Evolutionary conservation across 2,329 filamentous ascomycete genomes (phyloP).

Genomic region (Exophiala bonariae): DNA sequence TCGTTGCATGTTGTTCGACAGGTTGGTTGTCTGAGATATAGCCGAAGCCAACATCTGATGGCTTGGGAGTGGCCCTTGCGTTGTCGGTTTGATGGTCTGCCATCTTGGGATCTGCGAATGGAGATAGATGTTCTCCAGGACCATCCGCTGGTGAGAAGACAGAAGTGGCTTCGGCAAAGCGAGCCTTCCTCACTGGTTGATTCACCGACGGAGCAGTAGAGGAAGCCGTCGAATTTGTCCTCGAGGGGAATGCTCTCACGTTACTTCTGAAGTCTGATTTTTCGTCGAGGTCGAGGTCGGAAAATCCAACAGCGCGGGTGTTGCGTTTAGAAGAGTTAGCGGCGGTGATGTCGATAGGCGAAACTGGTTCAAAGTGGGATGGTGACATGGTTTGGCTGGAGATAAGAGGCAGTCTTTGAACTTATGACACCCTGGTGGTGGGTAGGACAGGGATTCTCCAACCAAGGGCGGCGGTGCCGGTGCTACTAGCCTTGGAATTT

Average conservation of each 20-base stretch:
- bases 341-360: conserved; percentile 40
- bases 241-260: conserved; percentile 22
- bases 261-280: conserved; percentile 22
- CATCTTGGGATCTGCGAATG: conserved; percentile 51
- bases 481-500: not conserved
- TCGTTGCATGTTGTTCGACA: conserved; percentile 55
- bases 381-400: conserved; percentile 28
- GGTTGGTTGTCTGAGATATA: conserved; percentile 68
- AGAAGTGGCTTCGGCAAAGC: conserved; percentile 66
- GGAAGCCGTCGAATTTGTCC: conserved; percentile 31
- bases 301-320: conserved; percentile 31
- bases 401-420: conserved; percentile 7
- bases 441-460: conserved; percentile 14
- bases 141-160: conserved; percentile 62
- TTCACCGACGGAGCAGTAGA: conserved; percentile 39
- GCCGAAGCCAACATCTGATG: conserved; percentile 88
- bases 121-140: conserved; percentile 45
- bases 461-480: not conserved
- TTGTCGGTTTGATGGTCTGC: conserved; percentile 50
- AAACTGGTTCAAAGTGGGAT: conserved; percentile 35
- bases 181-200: conserved; percentile 55
- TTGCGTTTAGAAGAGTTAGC: conserved; percentile 29
- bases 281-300: conserved; percentile 30
- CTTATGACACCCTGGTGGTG: conserved; percentile 6
- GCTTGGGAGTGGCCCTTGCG: conserved; percentile 57